Percentiles rank a stretch among this genome's conserved stretches.
phyloP scores from a whole-genome alignment of 495 filamentous ascomycete species.

The Xylaria bambusicola region DNA sequence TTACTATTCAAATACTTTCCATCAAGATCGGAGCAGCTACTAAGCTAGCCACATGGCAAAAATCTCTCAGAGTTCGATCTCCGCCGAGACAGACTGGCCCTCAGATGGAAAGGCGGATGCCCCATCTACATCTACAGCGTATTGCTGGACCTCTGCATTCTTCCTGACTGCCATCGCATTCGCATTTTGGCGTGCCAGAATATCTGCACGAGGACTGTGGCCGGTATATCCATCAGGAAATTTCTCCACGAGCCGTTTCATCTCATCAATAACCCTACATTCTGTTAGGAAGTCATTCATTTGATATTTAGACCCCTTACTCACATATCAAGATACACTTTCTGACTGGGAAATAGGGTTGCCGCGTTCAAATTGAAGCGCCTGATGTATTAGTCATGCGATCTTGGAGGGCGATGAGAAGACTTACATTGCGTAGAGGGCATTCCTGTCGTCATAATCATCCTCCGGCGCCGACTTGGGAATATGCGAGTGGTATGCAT shows the following conservation, averaged over 20 bases:
- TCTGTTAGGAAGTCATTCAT: slow-evolving; percentile 8
- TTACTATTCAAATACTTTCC: background rate
- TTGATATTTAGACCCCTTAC: background rate
- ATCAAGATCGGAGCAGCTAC: slow-evolving; percentile 5
- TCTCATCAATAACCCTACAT: slow-evolving; percentile 16
- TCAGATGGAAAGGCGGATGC: slow-evolving; percentile 3
- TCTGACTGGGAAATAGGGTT: slow-evolving; percentile 8
- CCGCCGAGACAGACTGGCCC: background rate
- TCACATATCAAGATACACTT: slow-evolving; percentile 10
- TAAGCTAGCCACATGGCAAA: slow-evolving; percentile 1
- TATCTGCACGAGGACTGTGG: slow-evolving; percentile 9
- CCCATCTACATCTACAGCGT: slow-evolving; percentile 5
- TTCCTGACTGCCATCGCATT: slow-evolving; percentile 1
- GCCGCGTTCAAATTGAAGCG: slow-evolving; percentile 13
- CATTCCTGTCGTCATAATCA: slow-evolving; percentile 30
- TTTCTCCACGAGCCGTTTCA: slow-evolving; percentile 13
- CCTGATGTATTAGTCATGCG: slow-evolving; percentile 7
- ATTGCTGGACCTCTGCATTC: slow-evolving; percentile 6
- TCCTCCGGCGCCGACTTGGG: slow-evolving; percentile 21
- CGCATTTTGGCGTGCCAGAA: background rate
- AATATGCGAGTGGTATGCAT: slow-evolving; percentile 24
- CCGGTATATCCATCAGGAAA: slow-evolving; percentile 15
- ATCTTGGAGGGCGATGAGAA: background rate
- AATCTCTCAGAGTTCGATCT: background rate
- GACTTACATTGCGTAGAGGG: slow-evolving; percentile 29